Evolutionary conservation across 2,329 filamentous ascomycete species (phyloP), one percentile per base, ranked within the genome.

Genomic region (Pseudofabraea citricarpa): DNA sequence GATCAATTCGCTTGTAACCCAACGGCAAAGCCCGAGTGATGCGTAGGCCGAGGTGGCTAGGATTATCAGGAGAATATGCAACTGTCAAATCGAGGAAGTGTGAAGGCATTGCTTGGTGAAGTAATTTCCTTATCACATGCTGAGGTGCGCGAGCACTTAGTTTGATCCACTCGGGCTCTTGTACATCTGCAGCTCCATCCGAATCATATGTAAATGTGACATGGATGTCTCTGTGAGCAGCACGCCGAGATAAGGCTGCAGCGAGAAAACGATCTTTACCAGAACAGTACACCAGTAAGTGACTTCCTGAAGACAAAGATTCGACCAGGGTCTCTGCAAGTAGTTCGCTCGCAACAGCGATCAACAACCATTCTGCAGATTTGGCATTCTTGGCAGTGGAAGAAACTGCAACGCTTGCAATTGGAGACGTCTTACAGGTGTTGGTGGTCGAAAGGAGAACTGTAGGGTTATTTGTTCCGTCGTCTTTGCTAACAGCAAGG

Each of bases 41-140:
- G 3, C 31, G 31, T 9, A 35, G 12, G 9, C 31, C 16, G 16
- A 38, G 19, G 19, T 22, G 2, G 9, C 36, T 22, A 16, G 35
- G 12, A 19, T 37, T 18, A 13, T 21, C 19, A 19, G 12, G 9
- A 33, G 15, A 33, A 9, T 33, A 16, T 16, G 31, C 15, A 9
- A 15, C 16, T 18, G 31, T 38, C 19, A 38, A 16, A 16, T 38
- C 36, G 16, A 38, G 36, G 18, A 20, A 38, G 36, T 38, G 36
- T 13, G 36, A 12, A 21, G 21, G 19, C 4, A 20, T 24, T 21
- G 36, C 36, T 9, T 13, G 36, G 31, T 15, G 31, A 20, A 38
- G 36, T 16, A 13, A 20, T 38, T 16, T 21, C 21, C 20, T n/a
- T 22, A 38, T 20, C 9, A 22, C 10, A 18, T 38, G 36, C 19